Evolutionary conservation across 805 yeast genomes (phyloP).

Genomic region (Starmera dryadoides): DNA sequence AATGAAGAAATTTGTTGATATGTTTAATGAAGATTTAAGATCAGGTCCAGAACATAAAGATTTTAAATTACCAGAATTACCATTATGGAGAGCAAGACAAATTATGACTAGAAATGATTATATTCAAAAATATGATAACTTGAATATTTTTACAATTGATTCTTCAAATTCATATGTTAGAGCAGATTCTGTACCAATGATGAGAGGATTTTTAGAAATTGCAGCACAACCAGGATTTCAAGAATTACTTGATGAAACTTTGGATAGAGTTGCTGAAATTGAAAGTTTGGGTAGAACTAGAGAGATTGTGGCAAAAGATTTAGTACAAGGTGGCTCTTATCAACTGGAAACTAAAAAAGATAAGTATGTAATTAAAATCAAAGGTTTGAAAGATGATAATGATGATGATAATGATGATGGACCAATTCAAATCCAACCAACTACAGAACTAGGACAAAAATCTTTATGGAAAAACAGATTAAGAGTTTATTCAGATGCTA

Average conservation of each 20-base stretch:
- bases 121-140: conserved; percentile 65
- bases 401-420: conserved; percentile 15
- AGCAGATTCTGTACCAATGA: conserved; percentile 84
- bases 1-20: conserved; percentile 62
- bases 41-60: conserved; percentile 17
- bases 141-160: conserved; percentile 76
- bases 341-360: conserved; percentile 18
- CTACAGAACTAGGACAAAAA: conserved; percentile 16
- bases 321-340: conserved; percentile 44
- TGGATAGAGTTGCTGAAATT: conserved; percentile 63
- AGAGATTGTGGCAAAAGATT: conserved; percentile 66
- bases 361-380: conserved; percentile 9
- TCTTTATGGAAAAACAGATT: conserved; percentile 19
- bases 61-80: conserved; percentile 63
- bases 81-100: conserved; percentile 79
- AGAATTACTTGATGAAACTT: conserved; percentile 54
- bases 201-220: conserved; percentile 82
- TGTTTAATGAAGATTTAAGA: conserved; percentile 28
- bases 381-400: conserved; percentile 3
- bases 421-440: conserved; percentile 19
- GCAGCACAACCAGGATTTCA: conserved; percentile 66
- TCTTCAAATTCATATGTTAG: conserved; percentile 56
- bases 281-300: conserved; percentile 75
- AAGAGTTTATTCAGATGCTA: background rate
- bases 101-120: conserved; percentile 82